These are phyloP conservation scores for Apiotrichum domesticum DNA, from an alignment of 1,284 basidiomycete species.

Conservation along the genomic window DNA sequence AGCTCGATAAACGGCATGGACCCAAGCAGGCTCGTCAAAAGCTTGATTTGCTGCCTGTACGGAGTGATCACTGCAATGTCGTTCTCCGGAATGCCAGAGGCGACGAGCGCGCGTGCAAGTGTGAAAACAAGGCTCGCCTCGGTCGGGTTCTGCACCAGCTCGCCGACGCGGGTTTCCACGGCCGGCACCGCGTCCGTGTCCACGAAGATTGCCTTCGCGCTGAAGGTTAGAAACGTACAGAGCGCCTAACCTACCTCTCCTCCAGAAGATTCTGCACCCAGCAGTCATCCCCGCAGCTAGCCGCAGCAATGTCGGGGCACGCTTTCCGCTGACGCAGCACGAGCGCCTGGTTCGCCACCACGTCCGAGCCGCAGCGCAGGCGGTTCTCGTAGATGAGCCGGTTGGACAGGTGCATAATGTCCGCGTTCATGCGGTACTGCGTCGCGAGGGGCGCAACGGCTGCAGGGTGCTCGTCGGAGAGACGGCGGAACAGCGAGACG, in stretches of 20 bases:
- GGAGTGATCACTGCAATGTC: conserved; percentile 85
- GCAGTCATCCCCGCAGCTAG: conserved; percentile 49
- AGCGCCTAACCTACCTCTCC: conserved; percentile 53
- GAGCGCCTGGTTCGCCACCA: conserved; percentile 60
- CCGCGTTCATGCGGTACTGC: conserved; percentile 95
- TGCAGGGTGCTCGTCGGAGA: conserved; percentile 77
- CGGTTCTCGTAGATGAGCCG: conserved; percentile 78
- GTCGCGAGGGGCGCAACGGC: conserved; percentile 74
- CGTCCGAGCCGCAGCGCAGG: conserved; percentile 69
- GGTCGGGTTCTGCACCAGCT: conserved; percentile 77
- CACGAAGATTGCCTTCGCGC: conserved; percentile 81
- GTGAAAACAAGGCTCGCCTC: conserved; percentile 62
- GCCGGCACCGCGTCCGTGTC: conserved; percentile 79
- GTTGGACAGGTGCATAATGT: conserved; percentile 93
- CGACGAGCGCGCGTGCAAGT: conserved; percentile 60
- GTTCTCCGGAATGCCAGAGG: conserved; percentile 58
- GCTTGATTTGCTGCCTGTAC: conserved; percentile 92
- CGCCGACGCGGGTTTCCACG: conserved; percentile 70
- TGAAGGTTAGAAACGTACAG: conserved; percentile 34
- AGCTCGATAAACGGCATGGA: conserved; percentile 61
- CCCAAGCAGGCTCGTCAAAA: conserved; percentile 58
- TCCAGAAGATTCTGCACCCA: conserved; percentile 67
- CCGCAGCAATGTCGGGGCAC: conserved; percentile 40
- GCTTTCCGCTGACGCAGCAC: conserved; percentile 53
- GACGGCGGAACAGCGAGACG: conserved; percentile 77